phyloP scores from a whole-genome alignment of 108 stramenopile species.

The Cylindrotheca closterium region DNA sequence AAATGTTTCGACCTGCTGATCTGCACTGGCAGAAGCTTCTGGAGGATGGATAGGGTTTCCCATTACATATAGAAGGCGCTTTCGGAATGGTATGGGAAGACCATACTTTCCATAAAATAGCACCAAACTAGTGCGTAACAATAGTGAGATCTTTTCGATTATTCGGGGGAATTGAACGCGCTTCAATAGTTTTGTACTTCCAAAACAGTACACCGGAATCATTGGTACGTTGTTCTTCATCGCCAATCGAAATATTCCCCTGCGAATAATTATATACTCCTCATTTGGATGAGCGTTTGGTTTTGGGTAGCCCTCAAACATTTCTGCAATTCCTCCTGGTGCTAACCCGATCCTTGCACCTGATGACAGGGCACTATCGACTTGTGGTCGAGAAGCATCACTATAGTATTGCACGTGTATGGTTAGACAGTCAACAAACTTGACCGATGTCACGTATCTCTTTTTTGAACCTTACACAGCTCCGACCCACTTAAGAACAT shows the following conservation, averaged over 20 bases:
- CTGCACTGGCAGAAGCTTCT: constrained; percentile 5
- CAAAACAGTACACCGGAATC: constrained; percentile 89
- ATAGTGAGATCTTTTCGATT: constrained; percentile 71
- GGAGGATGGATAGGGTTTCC: constrained; percentile 72
- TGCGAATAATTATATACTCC: constrained; percentile 83
- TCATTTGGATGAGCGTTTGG: constrained; percentile 62
- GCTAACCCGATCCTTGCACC: constrained; percentile 61
- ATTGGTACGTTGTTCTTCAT: constrained; percentile 77
- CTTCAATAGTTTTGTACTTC: constrained; percentile 82
- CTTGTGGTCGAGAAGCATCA: constrained; percentile 66
- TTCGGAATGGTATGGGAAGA: constrained; percentile 80
- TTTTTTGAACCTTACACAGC: constrained; percentile 20
- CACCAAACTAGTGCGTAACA: constrained; percentile 66
- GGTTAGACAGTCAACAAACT: background rate
- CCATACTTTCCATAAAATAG: constrained; percentile 72
- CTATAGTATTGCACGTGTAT: constrained; percentile 4
- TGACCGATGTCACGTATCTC: background rate
- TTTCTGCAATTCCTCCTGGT: constrained; percentile 94
- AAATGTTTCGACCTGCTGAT: constrained; percentile 67
- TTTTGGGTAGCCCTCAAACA: constrained; percentile 89
- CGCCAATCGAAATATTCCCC: constrained; percentile 87
- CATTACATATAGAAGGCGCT: constrained; percentile 73
- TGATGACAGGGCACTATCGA: constrained; percentile 46
- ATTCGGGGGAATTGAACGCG: constrained; percentile 76
- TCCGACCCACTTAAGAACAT: constrained; percentile 61